phyloP scores from a whole-genome alignment of 169 alveolate species.

The Nephromyces sp. region DNA sequence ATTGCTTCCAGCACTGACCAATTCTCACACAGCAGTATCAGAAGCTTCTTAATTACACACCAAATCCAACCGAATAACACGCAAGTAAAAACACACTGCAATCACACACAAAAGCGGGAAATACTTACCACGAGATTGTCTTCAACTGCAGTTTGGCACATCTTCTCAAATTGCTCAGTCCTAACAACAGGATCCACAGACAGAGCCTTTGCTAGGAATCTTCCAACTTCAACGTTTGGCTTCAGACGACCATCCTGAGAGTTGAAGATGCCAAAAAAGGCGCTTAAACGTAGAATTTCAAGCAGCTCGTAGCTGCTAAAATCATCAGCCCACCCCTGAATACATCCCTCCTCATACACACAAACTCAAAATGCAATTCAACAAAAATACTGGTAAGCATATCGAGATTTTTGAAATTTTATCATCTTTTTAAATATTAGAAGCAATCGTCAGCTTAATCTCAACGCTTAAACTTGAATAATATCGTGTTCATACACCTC shows the following conservation, averaged over 20 bases:
- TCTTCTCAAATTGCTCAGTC: slow-evolving; percentile 54
- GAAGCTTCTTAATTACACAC: no score
- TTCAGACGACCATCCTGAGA: slow-evolving; percentile 12
- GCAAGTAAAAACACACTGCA: no score
- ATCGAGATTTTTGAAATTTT: no score
- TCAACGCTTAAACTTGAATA: no score
- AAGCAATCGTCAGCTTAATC: no score
- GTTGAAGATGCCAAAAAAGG: slow-evolving; percentile 8
- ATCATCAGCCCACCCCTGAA: slow-evolving; percentile 7
- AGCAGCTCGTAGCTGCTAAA: slow-evolving; percentile 25
- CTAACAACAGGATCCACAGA: slow-evolving; percentile 51
- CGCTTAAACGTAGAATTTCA: slow-evolving; percentile 22
- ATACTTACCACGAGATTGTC: slow-evolving; percentile 61
- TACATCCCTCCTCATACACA: slow-evolving; percentile 10
- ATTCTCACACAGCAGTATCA: no score
- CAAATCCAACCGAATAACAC: no score
- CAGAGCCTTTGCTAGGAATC: slow-evolving; percentile 57
- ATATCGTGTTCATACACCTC: no score
- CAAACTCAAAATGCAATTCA: neutral
- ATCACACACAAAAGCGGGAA: no score
- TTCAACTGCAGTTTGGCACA: slow-evolving; percentile 66
- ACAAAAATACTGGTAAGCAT: neutral
- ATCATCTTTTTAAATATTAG: no score
- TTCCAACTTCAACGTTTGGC: slow-evolving; percentile 61
- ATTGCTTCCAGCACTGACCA: no score